These are phyloP conservation scores for Phytophthora citrophthora DNA, from an alignment of 352 stramenopile genomes.

Conservation along the genomic window DNA sequence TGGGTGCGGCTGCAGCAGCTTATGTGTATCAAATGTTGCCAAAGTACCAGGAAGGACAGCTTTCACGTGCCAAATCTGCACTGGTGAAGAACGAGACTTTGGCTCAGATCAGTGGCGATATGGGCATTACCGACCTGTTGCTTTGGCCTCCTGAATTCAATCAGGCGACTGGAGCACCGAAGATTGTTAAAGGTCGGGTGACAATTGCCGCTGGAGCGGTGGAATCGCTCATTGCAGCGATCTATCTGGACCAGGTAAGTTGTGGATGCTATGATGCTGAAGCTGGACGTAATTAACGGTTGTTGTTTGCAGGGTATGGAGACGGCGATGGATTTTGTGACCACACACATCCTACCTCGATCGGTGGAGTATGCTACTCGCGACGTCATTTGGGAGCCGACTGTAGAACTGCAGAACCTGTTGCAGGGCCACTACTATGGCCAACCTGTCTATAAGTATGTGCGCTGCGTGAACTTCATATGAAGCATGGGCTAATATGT, in stretches of 20 bases:
- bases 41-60: conserved; percentile 72
- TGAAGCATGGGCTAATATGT: background rate
- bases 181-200: conserved; percentile 56
- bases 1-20: conserved; percentile 63
- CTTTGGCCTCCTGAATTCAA: conserved; percentile 61
- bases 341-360: conserved; percentile 62
- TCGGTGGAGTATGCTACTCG: conserved; percentile 61
- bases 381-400: conserved; percentile 61
- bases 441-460: conserved; percentile 73
- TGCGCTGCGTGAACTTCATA: conserved; percentile 3
- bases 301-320: conserved; percentile 58
- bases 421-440: conserved; percentile 69
- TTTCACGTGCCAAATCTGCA: conserved; percentile 69
- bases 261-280: conserved; percentile 1
- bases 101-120: conserved; percentile 63
- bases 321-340: conserved; percentile 67
- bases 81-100: conserved; percentile 85
- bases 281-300: background rate
- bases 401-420: conserved; percentile 69
- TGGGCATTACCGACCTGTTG: conserved; percentile 67
- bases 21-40: conserved; percentile 83
- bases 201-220: conserved; percentile 82
- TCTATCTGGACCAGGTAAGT: conserved; percentile 74
- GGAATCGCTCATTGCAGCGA: conserved; percentile 77
- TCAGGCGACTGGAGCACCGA: conserved; percentile 28